A percentile compares a stretch with the other conserved stretches of the same genome.
These are phyloP conservation scores for Trichoderma sp. DNA, from an alignment of 2,329 filamentous ascomycete species.

Conservation along the genomic window DNA sequence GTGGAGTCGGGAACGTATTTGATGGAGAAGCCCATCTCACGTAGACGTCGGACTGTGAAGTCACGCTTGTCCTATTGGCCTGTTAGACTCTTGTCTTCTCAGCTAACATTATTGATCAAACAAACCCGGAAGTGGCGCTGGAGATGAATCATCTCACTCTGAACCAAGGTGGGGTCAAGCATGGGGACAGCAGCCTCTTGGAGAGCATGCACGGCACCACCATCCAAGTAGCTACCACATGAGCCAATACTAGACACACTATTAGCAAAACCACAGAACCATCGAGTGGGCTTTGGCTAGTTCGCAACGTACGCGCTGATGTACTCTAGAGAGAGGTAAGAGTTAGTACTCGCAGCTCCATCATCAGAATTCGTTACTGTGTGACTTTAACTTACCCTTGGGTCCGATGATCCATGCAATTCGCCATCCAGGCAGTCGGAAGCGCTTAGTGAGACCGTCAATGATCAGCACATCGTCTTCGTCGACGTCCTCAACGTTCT, in stretches of 20 bases:
- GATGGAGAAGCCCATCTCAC: slow-evolving; percentile 85
- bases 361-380: not conserved
- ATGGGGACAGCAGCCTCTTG: slow-evolving; percentile 91
- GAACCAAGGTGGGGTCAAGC: slow-evolving; percentile 84
- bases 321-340: slow-evolving; percentile 63
- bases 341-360: not conserved
- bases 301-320: slow-evolving; percentile 69
- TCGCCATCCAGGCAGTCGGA: slow-evolving; percentile 93
- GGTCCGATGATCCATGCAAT: slow-evolving; percentile 96
- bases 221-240: slow-evolving; percentile 92
- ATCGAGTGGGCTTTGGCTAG: not conserved
- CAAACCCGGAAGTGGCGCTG: slow-evolving; percentile 79
- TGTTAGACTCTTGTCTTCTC: not conserved
- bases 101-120: slow-evolving; percentile 18
- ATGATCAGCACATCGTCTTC: slow-evolving; percentile 92
- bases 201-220: slow-evolving; percentile 92
- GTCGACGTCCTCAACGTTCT: slow-evolving; percentile 88
- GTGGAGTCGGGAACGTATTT: slow-evolving; percentile 86
- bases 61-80: slow-evolving; percentile 76
- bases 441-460: slow-evolving; percentile 94
- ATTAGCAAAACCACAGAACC: not conserved
- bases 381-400: slow-evolving; percentile 56
- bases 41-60: slow-evolving; percentile 79
- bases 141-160: slow-evolving; percentile 83
- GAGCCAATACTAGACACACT: slow-evolving; percentile 66